Evolutionary conservation across 306 rosid genomes (phyloP).

Genomic region (Sicyos edulis): DNA sequence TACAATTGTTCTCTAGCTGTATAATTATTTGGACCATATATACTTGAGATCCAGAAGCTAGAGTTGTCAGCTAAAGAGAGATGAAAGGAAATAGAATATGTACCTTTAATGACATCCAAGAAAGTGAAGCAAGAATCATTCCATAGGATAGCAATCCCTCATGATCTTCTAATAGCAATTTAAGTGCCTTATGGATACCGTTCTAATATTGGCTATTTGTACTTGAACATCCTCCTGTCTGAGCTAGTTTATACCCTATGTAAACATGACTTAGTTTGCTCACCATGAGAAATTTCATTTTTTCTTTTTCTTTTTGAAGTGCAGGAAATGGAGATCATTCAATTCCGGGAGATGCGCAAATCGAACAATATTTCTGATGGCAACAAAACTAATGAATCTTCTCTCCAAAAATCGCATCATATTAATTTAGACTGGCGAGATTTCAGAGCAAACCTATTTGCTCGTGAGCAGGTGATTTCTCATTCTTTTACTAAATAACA

Average conservation of each 20-base stretch:
- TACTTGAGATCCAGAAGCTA: too few relatives aligned
- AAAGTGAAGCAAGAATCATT: too few relatives aligned
- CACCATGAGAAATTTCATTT: constrained; percentile 8
- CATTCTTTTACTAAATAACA: constrained; percentile 15
- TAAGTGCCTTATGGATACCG: background rate
- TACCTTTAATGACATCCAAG: too few relatives aligned
- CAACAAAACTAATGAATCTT: constrained; percentile 35
- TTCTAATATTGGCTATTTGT: background rate
- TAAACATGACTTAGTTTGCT: background rate
- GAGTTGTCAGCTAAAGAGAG: too few relatives aligned
- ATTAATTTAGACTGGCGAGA: constrained; percentile 77
- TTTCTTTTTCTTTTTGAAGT: constrained; percentile 24
- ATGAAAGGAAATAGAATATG: too few relatives aligned
- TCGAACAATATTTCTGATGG: constrained; percentile 49
- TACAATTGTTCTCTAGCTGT: too few relatives aligned
- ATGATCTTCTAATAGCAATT: too few relatives aligned
- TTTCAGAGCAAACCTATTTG: constrained; percentile 78
- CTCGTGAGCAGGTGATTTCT: constrained; percentile 68
- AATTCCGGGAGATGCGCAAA: constrained; percentile 63
- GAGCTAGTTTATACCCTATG: background rate
- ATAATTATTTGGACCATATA: too few relatives aligned
- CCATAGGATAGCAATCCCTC: too few relatives aligned
- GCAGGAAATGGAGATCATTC: constrained; percentile 71
- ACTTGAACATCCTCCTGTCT: background rate
- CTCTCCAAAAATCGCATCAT: constrained; percentile 43